Base-by-base conservation (phyloP, 1,139 yeast species). In the Diutina catenulata region DNA sequence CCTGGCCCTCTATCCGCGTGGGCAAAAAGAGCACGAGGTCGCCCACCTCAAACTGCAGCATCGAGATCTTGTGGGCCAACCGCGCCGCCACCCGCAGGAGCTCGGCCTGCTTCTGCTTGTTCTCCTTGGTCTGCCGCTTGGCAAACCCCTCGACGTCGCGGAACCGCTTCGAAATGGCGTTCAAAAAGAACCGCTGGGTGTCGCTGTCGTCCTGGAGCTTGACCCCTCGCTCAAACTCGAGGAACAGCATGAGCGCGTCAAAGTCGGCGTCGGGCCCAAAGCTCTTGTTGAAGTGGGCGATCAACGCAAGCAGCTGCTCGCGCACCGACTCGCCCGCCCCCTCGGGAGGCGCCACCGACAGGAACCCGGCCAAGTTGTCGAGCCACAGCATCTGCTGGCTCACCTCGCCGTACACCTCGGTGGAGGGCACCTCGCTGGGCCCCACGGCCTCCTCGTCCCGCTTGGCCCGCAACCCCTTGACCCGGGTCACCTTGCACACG, bases 81-180 rank as follows among this genome's bases (percentile, higher is more conserved):
- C 58, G 51, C 42, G 52, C 49, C 20, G 65, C 39, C 15, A 31
- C 7, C 15, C 35, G 35, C 25, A 21, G 20, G 15, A 31, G n/a
- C 45, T 70, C 72, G 44, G 70, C 71, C 40, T 71, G 63, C 40
- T 70, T 64, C 38, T 60, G 52, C 47, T 74, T 75, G 45, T 74
- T 79, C 47, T 87, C 95, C 50, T 80, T 80, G 41, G 88, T 83
- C 42, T 84, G 68, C 50, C 77, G 81, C 50, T 93, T 78, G 1
- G 97, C 97, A 47, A 87, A 68, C n/a, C 80, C 77, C 55, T 91
- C 97, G 38, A 88, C 94, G 52, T 88, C 97, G 42, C 74, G 74
- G 51, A 91, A 87, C 43, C 98, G 66, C 50, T 80, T 78, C 25
- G 79, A 67, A 2, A 87, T 77, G 1, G 87, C 78, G 37, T 70